Base-by-base conservation (phyloP, 768 basidiomycete species). In the Tremella fuciformis region DNA sequence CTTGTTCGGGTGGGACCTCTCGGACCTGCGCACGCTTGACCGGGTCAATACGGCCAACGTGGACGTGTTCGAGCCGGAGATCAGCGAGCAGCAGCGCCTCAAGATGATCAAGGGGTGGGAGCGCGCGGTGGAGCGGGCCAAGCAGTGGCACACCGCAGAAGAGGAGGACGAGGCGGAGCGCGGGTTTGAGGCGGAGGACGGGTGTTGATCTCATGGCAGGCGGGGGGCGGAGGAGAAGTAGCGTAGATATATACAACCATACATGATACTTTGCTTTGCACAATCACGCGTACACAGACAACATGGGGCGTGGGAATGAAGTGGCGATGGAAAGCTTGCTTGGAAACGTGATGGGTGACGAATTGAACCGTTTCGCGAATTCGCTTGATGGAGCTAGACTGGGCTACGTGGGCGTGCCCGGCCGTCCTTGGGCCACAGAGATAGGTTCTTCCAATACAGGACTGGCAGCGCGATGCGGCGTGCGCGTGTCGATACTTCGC, bases 1-100 rank as follows among this genome's bases (percentile, higher is more conserved):
- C 6, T 80, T 97, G 21, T 93, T 89, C 69, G 94, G 91, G 49
- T 98, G 96, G 96, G 86, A 98, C 76, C 78, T 98, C 53, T 80
- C 78, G 47, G 83, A 84, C 37, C 92, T 93, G 0, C 86, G 89
- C 75, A 89, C 92, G 18, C 81, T 99, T 13, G 77, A 78, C 9
- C 83, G 88, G 64, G 92, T 97, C 39, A 98, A 98, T 73, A 89
- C 88, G 38, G 85, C 86, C 47, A 90, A 90, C 8, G 89, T 82
- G 67, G 81, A 78, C 44, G 80, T 81, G 29, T 99, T 99, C 71
- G 77, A 70, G 39, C 86, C 93, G 0, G 68, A 71, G 19, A 69
- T 86, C 51, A 70, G 77, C 0, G 82, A 83, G 58, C 77, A 77
- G 34, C 81, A 83, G 65, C 81, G 89, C 42, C 76, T 84, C 67